phyloP scores from a whole-genome alignment of 768 basidiomycete genomes.

The Cubamyces lactineus region DNA sequence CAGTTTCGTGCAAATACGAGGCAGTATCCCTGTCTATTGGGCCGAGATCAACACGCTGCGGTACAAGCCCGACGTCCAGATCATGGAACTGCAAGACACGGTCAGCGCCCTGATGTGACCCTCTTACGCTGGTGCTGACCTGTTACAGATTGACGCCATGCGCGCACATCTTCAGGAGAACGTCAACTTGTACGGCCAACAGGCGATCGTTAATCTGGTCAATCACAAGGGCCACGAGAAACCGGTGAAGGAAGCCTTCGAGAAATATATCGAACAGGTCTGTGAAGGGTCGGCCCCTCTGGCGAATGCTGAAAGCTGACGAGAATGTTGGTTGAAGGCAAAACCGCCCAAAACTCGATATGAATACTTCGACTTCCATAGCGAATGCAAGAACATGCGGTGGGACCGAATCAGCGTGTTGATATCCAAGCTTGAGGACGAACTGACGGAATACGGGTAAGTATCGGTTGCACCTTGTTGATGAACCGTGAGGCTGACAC shows the following conservation, averaged over 20 bases:
- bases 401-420: slow-evolving; percentile 91
- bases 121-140: slow-evolving; percentile 10
- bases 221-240: slow-evolving; percentile 93
- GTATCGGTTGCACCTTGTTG: slow-evolving; percentile 25
- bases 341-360: slow-evolving; percentile 76
- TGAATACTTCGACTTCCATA: slow-evolving; percentile 97
- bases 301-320: not conserved
- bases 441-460: slow-evolving; percentile 71
- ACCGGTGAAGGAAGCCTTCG: slow-evolving; percentile 95
- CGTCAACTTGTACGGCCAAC: slow-evolving; percentile 72
- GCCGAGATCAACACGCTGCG: slow-evolving; percentile 93
- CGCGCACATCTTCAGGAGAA: slow-evolving; percentile 75
- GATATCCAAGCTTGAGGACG: slow-evolving; percentile 73
- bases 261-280: slow-evolving; percentile 71
- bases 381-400: slow-evolving; percentile 91
- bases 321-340: slow-evolving; percentile 44
- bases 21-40: slow-evolving; percentile 95
- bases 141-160: slow-evolving; percentile 65
- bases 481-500: slow-evolving; percentile 2
- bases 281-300: not conserved
- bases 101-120: slow-evolving; percentile 46
- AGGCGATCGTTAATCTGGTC: slow-evolving; percentile 86
- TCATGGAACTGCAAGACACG: slow-evolving; percentile 91
- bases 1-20: slow-evolving; percentile 92
- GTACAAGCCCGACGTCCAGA: slow-evolving; percentile 94